These are phyloP conservation scores for Claviceps fusiformis DNA, from an alignment of 2,329 filamentous ascomycete genomes.

Conservation along the genomic window DNA sequence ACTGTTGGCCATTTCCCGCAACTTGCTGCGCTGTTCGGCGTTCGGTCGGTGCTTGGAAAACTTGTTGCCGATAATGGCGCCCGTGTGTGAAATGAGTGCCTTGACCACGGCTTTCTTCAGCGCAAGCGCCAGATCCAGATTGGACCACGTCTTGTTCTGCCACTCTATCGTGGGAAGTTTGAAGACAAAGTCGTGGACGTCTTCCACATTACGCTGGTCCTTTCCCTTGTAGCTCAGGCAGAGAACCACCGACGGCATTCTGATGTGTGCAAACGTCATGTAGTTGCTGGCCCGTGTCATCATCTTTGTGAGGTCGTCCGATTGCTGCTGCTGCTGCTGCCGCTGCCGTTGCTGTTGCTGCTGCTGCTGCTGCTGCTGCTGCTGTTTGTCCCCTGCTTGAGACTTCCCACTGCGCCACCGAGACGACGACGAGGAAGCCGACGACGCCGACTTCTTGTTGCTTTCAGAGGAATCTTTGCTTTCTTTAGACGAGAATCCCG, in stretches of 20 bases:
- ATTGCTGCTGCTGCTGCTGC: slow-evolving; percentile 38
- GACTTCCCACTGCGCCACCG: slow-evolving; percentile 41
- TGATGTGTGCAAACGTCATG: slow-evolving; percentile 94
- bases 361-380: slow-evolving; percentile 44
- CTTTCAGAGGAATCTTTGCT: slow-evolving; percentile 19
- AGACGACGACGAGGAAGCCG: not conserved
- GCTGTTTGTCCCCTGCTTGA: slow-evolving; percentile 36
- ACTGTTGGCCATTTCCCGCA: slow-evolving; percentile 73
- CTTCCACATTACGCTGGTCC: slow-evolving; percentile 87
- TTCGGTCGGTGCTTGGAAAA: slow-evolving; percentile 78
- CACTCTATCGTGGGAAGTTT: slow-evolving; percentile 88
- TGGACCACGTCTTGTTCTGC: slow-evolving; percentile 98
- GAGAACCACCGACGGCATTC: slow-evolving; percentile 86
- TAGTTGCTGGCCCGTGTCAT: slow-evolving; percentile 89
- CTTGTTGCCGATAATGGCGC: slow-evolving; percentile 95
- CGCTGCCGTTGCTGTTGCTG: slow-evolving; percentile 42
- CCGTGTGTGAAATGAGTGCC: slow-evolving; percentile 86
- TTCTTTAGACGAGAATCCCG: slow-evolving; percentile 29
- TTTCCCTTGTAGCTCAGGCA: slow-evolving; percentile 96
- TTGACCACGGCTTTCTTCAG: slow-evolving; percentile 92
- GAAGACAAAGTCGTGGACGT: slow-evolving; percentile 96
- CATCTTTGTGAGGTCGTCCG: slow-evolving; percentile 93
- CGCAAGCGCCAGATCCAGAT: slow-evolving; percentile 81
- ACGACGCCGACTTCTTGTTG: slow-evolving; percentile 31
- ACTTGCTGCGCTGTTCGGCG: slow-evolving; percentile 61